Evolutionary conservation across 2,329 filamentous ascomycete species (phyloP), one percentile per base, ranked within the genome.

Genomic region (Claviceps pazoutovae): DNA sequence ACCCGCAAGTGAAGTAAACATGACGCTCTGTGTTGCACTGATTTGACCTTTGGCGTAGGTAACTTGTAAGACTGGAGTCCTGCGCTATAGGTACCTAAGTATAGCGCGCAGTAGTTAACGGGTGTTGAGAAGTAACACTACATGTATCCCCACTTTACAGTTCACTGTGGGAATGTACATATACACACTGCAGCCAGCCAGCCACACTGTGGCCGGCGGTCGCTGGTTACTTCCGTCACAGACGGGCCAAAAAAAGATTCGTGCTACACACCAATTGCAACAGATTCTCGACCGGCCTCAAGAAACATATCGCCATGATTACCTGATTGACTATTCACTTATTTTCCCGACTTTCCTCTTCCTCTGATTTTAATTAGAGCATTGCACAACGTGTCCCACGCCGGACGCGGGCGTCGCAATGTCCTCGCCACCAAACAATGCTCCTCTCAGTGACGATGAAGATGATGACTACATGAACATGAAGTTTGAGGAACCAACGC

Each of bases 401-500:
- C 9, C 30, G 30, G 16, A 39, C 7, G 19, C 42, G 38, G 30
- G 34, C 9, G 34, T 11, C 49, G 34, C 42, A 30, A 50, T 50
- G 49, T 21, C 42, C 9, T n/a, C 34, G 9, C 37, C 38, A 26
- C 30, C 56, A 30, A 50, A 53, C 5, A 54, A 53, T 4, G 54
- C 53, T 48, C 56, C 54, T 46, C 50, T 50, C 21, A 34, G 44
- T 41, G 49, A 51, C 5, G 42, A 7, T 26, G 44, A 51, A 8
- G 87, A 89, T 56, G 89, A 96, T 57, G 93, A 98, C 68, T 97
- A 98, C 74, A 94, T 98, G 86, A 88, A 84, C 60, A 97, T 98
- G 91, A 76, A 83, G 14, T 90, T 98, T 64, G 75, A 79, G 17
- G 86, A 95, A 30, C 63, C 76, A 69, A 61, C 74, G 65, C 64